Conservation (phyloP, 2,329 filamentous ascomycete genomes). For the Pyricularia pennisetigena region DNA sequence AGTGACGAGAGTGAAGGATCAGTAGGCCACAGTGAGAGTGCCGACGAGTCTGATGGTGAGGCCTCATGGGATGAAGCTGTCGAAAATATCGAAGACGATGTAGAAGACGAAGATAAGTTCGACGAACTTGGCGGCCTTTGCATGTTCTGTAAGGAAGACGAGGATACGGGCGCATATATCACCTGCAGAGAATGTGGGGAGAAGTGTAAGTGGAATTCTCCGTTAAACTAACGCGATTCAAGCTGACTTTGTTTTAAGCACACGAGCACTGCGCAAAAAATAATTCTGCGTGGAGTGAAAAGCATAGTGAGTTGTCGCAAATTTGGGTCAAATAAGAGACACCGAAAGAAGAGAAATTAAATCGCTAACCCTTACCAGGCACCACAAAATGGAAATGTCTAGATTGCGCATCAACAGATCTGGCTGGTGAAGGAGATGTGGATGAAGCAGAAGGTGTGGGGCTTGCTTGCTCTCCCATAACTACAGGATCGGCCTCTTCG, state of each 20-base stretch:
- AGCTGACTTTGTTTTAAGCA: slow-evolving; percentile 48
- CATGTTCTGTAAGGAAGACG: slow-evolving; percentile 75
- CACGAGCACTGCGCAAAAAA: slow-evolving; percentile 84
- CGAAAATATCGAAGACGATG: slow-evolving; percentile 34
- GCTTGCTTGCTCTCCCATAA: slow-evolving; percentile 13
- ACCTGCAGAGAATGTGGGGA: slow-evolving; percentile 70
- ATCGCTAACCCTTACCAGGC: slow-evolving; percentile 22
- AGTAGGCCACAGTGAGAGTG: slow-evolving; percentile 36
- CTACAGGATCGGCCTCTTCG: slow-evolving; percentile 21
- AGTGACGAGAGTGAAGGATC: slow-evolving; percentile 23
- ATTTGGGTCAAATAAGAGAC: not conserved
- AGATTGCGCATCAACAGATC: slow-evolving; percentile 29
- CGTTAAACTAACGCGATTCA: slow-evolving; percentile 10
- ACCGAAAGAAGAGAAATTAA: not conserved
- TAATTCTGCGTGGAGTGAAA: slow-evolving; percentile 49
- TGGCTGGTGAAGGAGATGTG: slow-evolving; percentile 15
- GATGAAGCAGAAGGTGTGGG: slow-evolving; percentile 18
- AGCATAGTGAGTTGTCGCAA: slow-evolving; percentile 45
- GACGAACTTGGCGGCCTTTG: slow-evolving; percentile 45
- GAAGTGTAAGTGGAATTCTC: slow-evolving; percentile 53
- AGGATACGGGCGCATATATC: slow-evolving; percentile 71
- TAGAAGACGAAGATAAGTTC: slow-evolving; percentile 46
- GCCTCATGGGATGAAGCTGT: slow-evolving; percentile 49
- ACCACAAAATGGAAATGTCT: slow-evolving; percentile 40
- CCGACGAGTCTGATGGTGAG: slow-evolving; percentile 45